phyloP scores from a whole-genome alignment of 2,329 filamentous ascomycete genomes.

The Xenoacremonium recifei region DNA sequence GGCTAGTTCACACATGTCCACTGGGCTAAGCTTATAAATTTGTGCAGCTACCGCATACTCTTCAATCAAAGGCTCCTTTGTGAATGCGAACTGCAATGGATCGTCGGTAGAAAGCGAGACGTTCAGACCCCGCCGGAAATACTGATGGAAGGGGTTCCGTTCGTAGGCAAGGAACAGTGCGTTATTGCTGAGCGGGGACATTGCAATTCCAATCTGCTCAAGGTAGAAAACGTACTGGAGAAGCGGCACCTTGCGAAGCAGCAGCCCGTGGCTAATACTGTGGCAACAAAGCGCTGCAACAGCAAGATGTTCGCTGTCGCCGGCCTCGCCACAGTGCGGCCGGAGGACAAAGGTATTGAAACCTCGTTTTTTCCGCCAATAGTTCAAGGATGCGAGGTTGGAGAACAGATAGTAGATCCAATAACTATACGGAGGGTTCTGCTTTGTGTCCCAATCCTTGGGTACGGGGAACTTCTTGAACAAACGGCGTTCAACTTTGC shows the following conservation, averaged over 20 bases:
- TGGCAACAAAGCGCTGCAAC: conserved; percentile 90
- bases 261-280: conserved; percentile 92
- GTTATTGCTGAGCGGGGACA: conserved; percentile 99
- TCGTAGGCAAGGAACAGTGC: conserved; percentile 95
- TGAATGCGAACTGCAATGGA: conserved; percentile 96
- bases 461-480: conserved; percentile 94
- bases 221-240: conserved; percentile 97
- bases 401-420: conserved; percentile 98
- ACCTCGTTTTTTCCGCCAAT: conserved; percentile 83
- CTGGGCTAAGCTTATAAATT: conserved; percentile 94
- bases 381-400: conserved; percentile 89
- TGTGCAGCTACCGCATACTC: conserved; percentile 97
- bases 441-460: conserved; percentile 82
- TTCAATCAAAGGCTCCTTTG: conserved; percentile 95
- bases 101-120: conserved; percentile 96
- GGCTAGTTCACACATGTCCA: conserved; percentile 97
- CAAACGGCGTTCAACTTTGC: conserved; percentile 90
- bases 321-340: conserved; percentile 94
- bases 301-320: conserved; percentile 93
- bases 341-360: conserved; percentile 95
- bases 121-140: conserved; percentile 92
- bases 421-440: conserved; percentile 98
- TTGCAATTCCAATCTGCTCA: conserved; percentile 96
- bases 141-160: conserved; percentile 91
- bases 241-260: conserved; percentile 89